Conservation (phyloP, 768 basidiomycete species). For the Amanita jacksonii region DNA sequence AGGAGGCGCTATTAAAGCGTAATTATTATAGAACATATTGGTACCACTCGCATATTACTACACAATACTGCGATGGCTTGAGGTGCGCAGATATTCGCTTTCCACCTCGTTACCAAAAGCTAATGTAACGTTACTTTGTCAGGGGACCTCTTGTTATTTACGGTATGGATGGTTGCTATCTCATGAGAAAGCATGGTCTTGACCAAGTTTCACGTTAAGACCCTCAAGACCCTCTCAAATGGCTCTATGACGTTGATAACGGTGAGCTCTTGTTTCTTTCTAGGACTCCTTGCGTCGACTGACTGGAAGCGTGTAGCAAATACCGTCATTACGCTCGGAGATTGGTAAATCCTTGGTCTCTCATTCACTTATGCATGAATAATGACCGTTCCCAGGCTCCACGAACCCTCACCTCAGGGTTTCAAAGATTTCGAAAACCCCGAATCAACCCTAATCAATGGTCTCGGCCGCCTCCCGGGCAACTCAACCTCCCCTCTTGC, state of each 20-base stretch:
- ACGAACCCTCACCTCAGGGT: conserved; percentile 11
- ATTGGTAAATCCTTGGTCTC: conserved; percentile 25
- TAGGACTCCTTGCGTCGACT: conserved; percentile 17
- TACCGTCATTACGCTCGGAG: conserved; percentile 31
- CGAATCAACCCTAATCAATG: conserved; percentile 28
- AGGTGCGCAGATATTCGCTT: too few species aligned
- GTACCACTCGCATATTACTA: conserved; percentile 27
- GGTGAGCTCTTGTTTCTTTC: conserved; percentile 26
- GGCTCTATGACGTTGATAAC: conserved; percentile 20
- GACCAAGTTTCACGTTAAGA: too few species aligned
- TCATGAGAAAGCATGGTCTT: not conserved
- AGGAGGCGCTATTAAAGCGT: not conserved
- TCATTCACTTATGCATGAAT: not conserved
- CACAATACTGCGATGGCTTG: conserved; percentile 40
- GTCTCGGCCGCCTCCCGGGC: conserved; percentile 24
- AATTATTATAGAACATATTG: conserved; percentile 25
- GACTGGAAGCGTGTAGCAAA: conserved; percentile 19
- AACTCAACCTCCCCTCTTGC: conserved; percentile 19
- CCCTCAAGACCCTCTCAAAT: conserved; percentile 15
- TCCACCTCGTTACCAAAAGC: too few species aligned
- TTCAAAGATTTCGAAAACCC: conserved; percentile 17
- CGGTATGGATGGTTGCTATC: conserved; percentile 10
- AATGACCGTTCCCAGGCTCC: conserved; percentile 14
- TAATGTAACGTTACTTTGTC: not conserved
- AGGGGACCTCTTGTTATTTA: conserved; percentile 30